A percentile compares a stretch with the other conserved stretches of the same genome.
These are phyloP conservation scores for Staphylotrichum longicolle DNA, from an alignment of 495 filamentous ascomycete species.

Conservation along the genomic window DNA sequence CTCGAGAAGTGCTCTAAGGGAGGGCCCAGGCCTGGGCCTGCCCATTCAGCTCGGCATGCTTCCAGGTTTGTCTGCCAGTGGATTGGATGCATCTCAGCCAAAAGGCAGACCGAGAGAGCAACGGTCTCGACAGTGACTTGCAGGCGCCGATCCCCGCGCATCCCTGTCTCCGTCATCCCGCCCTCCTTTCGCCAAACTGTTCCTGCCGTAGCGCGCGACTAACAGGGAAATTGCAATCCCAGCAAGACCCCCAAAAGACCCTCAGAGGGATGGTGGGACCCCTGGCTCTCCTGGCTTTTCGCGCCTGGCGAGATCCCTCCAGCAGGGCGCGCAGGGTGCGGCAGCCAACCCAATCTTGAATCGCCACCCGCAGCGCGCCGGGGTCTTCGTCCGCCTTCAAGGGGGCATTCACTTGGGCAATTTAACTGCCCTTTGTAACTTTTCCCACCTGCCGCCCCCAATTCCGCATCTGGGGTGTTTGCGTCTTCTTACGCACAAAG, in stretches of 20 bases:
- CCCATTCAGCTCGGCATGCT: slow-evolving; percentile 2
- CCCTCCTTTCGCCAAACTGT: slow-evolving; percentile 22
- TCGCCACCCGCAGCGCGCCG: slow-evolving; percentile 9
- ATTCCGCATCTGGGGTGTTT: too few relatives aligned
- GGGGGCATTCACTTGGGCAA: not conserved
- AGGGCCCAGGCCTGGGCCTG: not conserved
- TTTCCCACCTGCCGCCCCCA: too few relatives aligned
- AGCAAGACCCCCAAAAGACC: not conserved
- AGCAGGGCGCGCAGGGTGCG: not conserved
- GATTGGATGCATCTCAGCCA: too few relatives aligned
- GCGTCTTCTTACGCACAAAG: too few relatives aligned
- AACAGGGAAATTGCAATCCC: slow-evolving; percentile 29
- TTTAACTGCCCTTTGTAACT: not conserved
- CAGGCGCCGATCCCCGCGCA: slow-evolving; percentile 9
- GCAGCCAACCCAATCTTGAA: slow-evolving; percentile 12
- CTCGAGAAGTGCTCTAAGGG: not conserved
- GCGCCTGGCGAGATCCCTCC: too few relatives aligned
- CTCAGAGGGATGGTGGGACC: too few relatives aligned
- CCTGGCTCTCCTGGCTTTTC: too few relatives aligned
- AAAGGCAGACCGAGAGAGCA: not conserved
- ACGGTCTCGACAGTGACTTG: not conserved
- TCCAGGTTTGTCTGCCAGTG: not conserved
- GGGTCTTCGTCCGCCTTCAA: too few relatives aligned
- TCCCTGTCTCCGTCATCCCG: slow-evolving; percentile 8
- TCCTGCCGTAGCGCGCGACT: slow-evolving; percentile 40